These are phyloP conservation scores for Bassia scoparia DNA, from an alignment of 148 eudicot species.

Conservation along the genomic window DNA sequence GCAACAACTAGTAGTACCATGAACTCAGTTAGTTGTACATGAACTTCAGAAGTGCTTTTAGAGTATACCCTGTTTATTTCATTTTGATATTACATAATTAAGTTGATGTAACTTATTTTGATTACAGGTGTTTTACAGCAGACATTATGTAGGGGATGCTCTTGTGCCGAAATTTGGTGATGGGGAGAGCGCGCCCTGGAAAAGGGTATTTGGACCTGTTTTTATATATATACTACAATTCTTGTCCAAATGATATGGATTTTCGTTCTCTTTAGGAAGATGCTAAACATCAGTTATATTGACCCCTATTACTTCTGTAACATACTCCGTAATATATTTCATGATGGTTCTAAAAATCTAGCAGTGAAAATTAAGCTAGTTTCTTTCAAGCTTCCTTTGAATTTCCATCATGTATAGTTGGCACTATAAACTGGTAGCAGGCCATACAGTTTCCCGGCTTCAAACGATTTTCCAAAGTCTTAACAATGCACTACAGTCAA, in stretches of 20 bases:
- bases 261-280: constrained; percentile 78
- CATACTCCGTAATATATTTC: no score
- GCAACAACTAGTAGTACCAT: constrained; percentile 49
- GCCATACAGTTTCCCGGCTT: constrained; percentile 84
- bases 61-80: neutral
- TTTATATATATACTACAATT: constrained; percentile 80
- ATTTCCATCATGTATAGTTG: constrained; percentile 29
- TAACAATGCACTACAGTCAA: constrained; percentile 58
- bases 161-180: constrained; percentile 60
- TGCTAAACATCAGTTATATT: constrained; percentile 70
- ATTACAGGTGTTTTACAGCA: constrained; percentile 72
- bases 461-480: constrained; percentile 67
- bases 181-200: constrained; percentile 84
- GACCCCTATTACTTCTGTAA: neutral
- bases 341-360: no score
- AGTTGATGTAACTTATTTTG: constrained; percentile 13
- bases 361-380: neutral
- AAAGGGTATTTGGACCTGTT: constrained; percentile 92
- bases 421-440: constrained; percentile 53
- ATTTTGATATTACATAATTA: no score
- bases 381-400: neutral
- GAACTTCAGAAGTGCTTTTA: neutral
- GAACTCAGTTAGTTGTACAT: constrained; percentile 17
- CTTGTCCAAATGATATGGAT: constrained; percentile 40
- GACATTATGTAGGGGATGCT: constrained; percentile 78